These are phyloP conservation scores for Fallopia convolvulus DNA, from an alignment of 148 eudicot genomes.

Conservation along the genomic window DNA sequence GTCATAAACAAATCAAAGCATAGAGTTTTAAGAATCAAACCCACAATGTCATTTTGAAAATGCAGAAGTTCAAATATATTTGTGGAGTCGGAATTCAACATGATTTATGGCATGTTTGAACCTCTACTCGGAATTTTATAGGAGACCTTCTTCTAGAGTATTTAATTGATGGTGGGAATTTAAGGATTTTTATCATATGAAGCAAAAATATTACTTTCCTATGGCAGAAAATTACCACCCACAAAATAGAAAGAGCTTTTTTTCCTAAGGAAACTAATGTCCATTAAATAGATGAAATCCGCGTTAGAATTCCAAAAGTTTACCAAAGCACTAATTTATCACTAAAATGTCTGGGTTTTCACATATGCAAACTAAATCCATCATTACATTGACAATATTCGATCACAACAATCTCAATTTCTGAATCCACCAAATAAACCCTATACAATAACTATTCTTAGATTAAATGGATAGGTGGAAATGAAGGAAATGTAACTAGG, in stretches of 20 bases:
- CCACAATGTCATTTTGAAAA: no score
- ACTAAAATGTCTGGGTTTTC: constrained; percentile 1
- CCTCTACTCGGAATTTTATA: not conserved
- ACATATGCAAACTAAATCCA: not conserved
- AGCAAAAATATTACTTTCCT: not conserved
- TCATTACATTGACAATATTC: not conserved
- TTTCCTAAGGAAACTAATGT: not conserved
- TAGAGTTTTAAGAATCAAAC: not conserved
- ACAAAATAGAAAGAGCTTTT: not conserved
- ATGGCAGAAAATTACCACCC: not conserved
- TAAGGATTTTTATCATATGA: not conserved
- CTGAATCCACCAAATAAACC: not conserved
- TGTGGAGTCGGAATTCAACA: no score
- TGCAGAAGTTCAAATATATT: no score
- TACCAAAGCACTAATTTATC: not conserved
- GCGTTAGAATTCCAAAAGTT: not conserved
- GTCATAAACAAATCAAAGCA: not conserved
- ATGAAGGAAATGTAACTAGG: not conserved
- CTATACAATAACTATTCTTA: not conserved
- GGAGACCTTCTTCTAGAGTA: not conserved
- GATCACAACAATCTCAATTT: not conserved
- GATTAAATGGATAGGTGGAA: not conserved
- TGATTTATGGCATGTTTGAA: not conserved
- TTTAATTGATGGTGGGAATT: not conserved
- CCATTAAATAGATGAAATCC: not conserved